Evolutionary conservation across 768 basidiomycete species (phyloP), one percentile per base, ranked within the genome.

Genomic region (Agaricus blazei): DNA sequence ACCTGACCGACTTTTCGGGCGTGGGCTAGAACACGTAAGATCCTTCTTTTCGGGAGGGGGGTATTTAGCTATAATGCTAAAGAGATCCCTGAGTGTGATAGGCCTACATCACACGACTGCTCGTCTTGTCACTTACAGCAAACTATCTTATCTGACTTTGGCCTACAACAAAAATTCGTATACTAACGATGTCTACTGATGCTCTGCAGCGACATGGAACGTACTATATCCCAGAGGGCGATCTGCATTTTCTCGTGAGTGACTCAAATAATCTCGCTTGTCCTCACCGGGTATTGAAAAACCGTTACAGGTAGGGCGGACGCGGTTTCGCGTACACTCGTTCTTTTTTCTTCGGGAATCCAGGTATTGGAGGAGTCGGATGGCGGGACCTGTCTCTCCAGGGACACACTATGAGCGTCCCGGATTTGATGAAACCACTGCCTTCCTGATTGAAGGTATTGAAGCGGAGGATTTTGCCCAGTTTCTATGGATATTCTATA

Each of bases 291-390:
- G 4, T 40, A 7, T 3, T 12, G 8, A 34, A 34, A 27, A 12
- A 52, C 47, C 26, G 14, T 38, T 6, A 34, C 42, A 87, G 85
- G 80, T 81, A 9, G 81, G 83, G 43, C 74, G 82, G 51, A 66
- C 71, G 3, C 68, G 79, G 0, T 88, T 84, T 58, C 70, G 77
- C 0, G 73, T 88, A 0, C 85, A 87, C 54, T 73, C 78, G 0
- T 82, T 78, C 38, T 85, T 87, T 44, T 83, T 88, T 36, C 71
- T 73, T 14, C 69, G 85, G 0, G 84, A 88, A 48, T 87, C 85
- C 0, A 48, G 63, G 0, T 73, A 68, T 29, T 85, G 85, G 63
- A 65, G 64, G 8, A 63, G 65, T 0, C 67, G 70, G 42, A 48
- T 81, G 38, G 52, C 61, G 2, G 41, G 52, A 11, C 66, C 74